Evolutionary conservation across 768 basidiomycete genomes (phyloP).

Genomic region (Antrodiella citrinella): DNA sequence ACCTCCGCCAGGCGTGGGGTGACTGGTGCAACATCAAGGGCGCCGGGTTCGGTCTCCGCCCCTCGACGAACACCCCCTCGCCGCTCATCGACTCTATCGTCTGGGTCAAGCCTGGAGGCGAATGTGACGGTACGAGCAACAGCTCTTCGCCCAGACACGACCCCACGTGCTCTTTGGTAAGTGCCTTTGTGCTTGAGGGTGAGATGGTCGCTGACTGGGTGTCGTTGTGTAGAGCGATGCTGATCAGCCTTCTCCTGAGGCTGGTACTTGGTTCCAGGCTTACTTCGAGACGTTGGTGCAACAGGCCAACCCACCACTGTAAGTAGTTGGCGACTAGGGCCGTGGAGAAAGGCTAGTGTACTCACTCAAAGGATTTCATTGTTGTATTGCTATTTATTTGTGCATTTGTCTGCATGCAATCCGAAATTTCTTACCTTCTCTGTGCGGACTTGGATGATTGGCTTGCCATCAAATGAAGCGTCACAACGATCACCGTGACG

Average conservation of each 20-base stretch:
- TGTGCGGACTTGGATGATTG: too few species aligned
- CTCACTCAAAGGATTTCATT: not conserved
- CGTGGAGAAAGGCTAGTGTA: too few species aligned
- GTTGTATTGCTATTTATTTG: not conserved
- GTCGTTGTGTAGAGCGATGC: slow-evolving; percentile 35
- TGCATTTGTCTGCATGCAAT: too few species aligned
- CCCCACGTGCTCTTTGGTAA: slow-evolving; percentile 38
- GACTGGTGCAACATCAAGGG: slow-evolving; percentile 61
- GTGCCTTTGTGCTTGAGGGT: slow-evolving; percentile 14
- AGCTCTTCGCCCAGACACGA: slow-evolving; percentile 46
- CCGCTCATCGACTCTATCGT: slow-evolving; percentile 51
- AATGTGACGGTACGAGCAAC: slow-evolving; percentile 56
- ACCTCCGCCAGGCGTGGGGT: slow-evolving; percentile 53
- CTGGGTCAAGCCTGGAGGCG: slow-evolving; percentile 65
- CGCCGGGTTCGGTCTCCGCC: slow-evolving; percentile 54
- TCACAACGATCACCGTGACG: too few species aligned
- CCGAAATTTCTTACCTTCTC: too few species aligned
- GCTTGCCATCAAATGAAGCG: too few species aligned
- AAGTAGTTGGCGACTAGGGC: not conserved
- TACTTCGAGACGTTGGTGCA: slow-evolving; percentile 51
- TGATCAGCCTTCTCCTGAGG: slow-evolving; percentile 47
- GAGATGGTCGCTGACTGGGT: not conserved
- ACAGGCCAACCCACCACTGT: slow-evolving; percentile 27
- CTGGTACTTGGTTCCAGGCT: slow-evolving; percentile 63
- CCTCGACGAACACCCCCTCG: slow-evolving; percentile 47